A percentile compares a stretch with the other conserved stretches of the same genome.
Evolutionary conservation across 2,329 filamentous ascomycete genomes (phyloP).

Genomic region (Colletotrichum trifolii): DNA sequence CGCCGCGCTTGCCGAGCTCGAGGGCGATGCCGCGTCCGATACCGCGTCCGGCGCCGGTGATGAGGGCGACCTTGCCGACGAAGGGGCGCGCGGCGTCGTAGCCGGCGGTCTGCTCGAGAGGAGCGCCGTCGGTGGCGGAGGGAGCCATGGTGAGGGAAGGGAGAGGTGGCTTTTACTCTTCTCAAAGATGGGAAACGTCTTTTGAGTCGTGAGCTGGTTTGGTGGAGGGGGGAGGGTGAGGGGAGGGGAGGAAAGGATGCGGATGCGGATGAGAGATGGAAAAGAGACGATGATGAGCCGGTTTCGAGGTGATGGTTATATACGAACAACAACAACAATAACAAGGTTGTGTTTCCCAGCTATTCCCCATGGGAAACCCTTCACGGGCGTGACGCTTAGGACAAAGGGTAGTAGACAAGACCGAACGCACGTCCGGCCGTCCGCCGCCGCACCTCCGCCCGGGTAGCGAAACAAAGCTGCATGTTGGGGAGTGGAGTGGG

Average conservation of each 20-base stretch:
- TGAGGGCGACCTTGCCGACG: conserved; percentile 65
- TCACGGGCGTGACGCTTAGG: conserved; percentile 5
- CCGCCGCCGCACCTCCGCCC: conserved; percentile 33
- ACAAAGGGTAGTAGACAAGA: conserved; percentile 5
- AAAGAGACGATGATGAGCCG: accelerated
- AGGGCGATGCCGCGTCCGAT: conserved; percentile 75
- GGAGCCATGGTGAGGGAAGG: conserved; percentile 43
- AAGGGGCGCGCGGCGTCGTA: conserved; percentile 51
- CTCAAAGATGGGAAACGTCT: no score
- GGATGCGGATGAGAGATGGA: conserved; percentile 11
- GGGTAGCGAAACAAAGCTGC: conserved; percentile 30
- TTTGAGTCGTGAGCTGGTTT: neutral
- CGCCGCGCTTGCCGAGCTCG: conserved; percentile 73
- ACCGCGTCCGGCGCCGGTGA: conserved; percentile 74
- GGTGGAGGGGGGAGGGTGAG: neutral
- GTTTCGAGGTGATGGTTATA: conserved; percentile 27
- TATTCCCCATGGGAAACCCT: neutral
- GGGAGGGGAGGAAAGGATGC: conserved; percentile 7
- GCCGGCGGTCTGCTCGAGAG: conserved; percentile 39
- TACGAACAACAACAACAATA: neutral
- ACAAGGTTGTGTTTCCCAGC: no score
- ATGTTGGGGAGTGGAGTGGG: conserved; percentile 17
- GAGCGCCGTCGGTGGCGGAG: conserved; percentile 38
- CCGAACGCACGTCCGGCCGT: conserved; percentile 35
- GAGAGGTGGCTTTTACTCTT: no score